Conservation (phyloP, 2,329 filamentous ascomycete genomes). For the Polychaeton citri region DNA sequence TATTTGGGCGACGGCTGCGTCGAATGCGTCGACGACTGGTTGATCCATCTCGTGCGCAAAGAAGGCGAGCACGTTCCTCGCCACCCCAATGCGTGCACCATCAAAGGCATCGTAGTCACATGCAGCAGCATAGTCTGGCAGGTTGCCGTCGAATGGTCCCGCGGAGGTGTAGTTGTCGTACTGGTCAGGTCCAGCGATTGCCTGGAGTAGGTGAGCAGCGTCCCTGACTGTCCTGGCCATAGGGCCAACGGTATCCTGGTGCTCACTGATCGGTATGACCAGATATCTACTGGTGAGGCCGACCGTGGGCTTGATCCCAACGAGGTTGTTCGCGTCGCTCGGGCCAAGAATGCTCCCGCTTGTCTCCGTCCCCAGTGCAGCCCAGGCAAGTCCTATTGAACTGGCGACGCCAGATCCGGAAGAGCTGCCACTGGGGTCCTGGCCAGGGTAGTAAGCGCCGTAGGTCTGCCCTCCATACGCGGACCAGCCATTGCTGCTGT, state of each 20-base stretch:
- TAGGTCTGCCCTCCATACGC: conserved; percentile 49
- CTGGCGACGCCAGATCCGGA: conserved; percentile 49
- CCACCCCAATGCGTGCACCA: conserved; percentile 51
- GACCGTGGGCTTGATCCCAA: conserved; percentile 55
- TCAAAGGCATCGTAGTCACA: conserved; percentile 33
- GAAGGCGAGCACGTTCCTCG: conserved; percentile 42
- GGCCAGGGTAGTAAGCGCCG: conserved; percentile 46
- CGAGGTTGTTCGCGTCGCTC: conserved; percentile 42
- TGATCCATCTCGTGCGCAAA: conserved; percentile 19
- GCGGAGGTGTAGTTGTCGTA: conserved; percentile 45
- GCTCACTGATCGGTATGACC: conserved; percentile 51
- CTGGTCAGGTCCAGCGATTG: conserved; percentile 42
- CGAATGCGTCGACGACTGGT: conserved; percentile 41
- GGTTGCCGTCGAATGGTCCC: conserved; percentile 52
- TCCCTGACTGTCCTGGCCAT: conserved; percentile 47
- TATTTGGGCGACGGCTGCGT: conserved; percentile 40
- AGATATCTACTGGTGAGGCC: conserved; percentile 49
- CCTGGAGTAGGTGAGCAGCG: conserved; percentile 43
- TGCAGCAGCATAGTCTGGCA: conserved; percentile 31
- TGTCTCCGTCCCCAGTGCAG: conserved; percentile 49
- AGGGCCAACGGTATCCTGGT: conserved; percentile 43
- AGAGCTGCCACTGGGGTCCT: conserved; percentile 50
- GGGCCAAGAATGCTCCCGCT: conserved; percentile 51
- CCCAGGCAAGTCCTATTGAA: conserved; percentile 46
- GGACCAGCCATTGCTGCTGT: conserved; percentile 50